phyloP scores from a whole-genome alignment of 169 alveolate genomes.

The Plasmodium malariae region DNA sequence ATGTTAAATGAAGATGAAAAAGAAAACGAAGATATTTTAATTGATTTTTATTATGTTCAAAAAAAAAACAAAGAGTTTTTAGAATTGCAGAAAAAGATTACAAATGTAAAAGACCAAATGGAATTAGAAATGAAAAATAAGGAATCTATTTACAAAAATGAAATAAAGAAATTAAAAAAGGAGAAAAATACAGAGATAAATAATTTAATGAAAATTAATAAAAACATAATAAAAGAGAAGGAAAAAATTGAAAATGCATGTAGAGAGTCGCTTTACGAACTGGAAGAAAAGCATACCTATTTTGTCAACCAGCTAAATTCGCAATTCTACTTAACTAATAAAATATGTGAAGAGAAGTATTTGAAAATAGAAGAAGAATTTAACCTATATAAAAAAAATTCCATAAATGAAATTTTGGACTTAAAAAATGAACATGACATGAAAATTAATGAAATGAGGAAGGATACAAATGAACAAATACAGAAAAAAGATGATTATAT shows the following conservation, averaged over 20 bases:
- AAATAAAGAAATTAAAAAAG: conserved; percentile 57
- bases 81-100: conserved; percentile 65
- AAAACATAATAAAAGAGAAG: conserved; percentile 57
- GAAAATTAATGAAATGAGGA: conserved; percentile 20
- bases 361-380: conserved; percentile 64
- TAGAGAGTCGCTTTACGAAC: conserved; percentile 49
- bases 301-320: conserved; percentile 75
- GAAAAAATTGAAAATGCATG: conserved; percentile 62
- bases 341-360: conserved; percentile 71
- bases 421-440: conserved; percentile 49
- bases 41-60: conserved; percentile 66
- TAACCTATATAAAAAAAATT: conserved; percentile 39
- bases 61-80: conserved; percentile 60
- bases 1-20: conserved; percentile 56
- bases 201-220: conserved; percentile 56
- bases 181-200: conserved; percentile 56
- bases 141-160: conserved; percentile 70
- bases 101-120: conserved; percentile 62
- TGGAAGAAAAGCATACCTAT: conserved; percentile 70
- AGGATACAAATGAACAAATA: conserved; percentile 35
- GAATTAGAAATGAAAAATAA: conserved; percentile 75
- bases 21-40: conserved; percentile 56
- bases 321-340: conserved; percentile 72
- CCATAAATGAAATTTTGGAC: conserved; percentile 37
- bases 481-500: conserved; percentile 42